Evolutionary conservation across 2,329 filamentous ascomycete species (phyloP), one percentile per base, ranked within the genome.

Genomic region (Penicillium thymicola): DNA sequence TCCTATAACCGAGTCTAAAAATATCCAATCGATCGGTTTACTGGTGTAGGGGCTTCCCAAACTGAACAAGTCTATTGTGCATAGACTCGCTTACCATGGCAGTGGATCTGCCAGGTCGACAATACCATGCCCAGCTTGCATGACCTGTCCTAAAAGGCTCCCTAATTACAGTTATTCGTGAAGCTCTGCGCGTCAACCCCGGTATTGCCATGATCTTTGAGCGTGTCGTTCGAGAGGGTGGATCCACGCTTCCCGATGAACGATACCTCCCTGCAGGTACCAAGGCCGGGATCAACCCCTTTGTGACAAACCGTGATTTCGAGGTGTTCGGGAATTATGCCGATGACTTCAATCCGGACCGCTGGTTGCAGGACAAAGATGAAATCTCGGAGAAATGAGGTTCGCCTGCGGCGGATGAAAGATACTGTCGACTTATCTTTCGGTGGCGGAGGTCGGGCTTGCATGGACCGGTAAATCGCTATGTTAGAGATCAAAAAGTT

Each of bases 401-500:
- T 62, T 28, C 70, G 78, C 2, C 66, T 74, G 36, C 59, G 63
- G 9, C 58, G 60, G 6, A 79, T 78, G 74, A 76, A 76, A 42
- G 67, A 71, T 30, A 63, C 59, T 5, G 62, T 72, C 0, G 72
- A 76, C 58, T 62, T 78, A 28, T 68, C 70, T 0, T 85, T 85
- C 60, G 82, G 82, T 23, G 81, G 78, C 11, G 82, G 82, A 27
- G 76, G 76, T 9, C 80, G 83, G 46, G 68, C 83, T 3, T 85
- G 82, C 65, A 82, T 84, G 57, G 82, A 82, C 21, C 76, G 79
- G 5, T 81, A 84, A 65, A 65, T 85, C 32, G 82, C 81, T 0
- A 70, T 83, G 40, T 70, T 84, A 28, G 82, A 85, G 69, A 82
- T 84, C 63, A 82, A 84, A 72, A 86, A 86, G 74, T 76, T 85